These are phyloP conservation scores for Jatropha podagrica DNA, from an alignment of 441 rosid genomes.

Conservation along the genomic window DNA sequence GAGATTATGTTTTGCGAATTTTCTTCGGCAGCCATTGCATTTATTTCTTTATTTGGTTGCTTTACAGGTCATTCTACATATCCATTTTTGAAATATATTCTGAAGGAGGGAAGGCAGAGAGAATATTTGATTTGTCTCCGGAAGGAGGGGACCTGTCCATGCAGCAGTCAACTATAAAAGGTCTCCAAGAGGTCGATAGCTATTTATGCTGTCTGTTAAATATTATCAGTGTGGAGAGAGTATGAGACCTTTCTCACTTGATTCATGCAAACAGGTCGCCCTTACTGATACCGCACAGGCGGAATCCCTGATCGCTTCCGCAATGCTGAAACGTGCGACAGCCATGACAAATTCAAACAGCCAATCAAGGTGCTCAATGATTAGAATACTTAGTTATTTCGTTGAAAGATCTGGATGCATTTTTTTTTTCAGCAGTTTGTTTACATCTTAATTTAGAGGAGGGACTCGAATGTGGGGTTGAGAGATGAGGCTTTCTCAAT, in stretches of 20 bases:
- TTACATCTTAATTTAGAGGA: background rate
- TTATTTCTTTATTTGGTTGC: conserved; percentile 7
- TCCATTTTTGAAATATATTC: conserved; percentile 86
- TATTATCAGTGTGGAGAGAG: conserved; percentile 9
- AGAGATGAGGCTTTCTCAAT: background rate
- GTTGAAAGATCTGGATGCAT: background rate
- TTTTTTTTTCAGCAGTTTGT: background rate
- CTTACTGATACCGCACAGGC: conserved; percentile 57
- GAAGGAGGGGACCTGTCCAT: conserved; percentile 60
- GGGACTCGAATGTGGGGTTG: background rate
- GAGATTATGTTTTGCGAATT: background rate
- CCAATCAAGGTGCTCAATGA: conserved; percentile 67
- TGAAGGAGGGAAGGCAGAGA: conserved; percentile 81
- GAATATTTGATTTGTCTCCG: conserved; percentile 60
- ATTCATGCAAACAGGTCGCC: conserved; percentile 43
- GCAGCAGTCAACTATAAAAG: conserved; percentile 72
- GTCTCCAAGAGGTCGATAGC: conserved; percentile 67
- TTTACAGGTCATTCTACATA: conserved; percentile 56
- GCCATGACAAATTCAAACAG: conserved; percentile 79
- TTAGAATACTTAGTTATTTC: background rate
- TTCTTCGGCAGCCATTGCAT: background rate
- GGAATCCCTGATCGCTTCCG: conserved; percentile 64
- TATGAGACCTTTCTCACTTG: conserved; percentile 15
- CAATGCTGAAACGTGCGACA: conserved; percentile 82
- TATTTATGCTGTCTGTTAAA: background rate